phyloP scores from a whole-genome alignment of 768 basidiomycete species.

The Candolleomyces efflorescens region DNA sequence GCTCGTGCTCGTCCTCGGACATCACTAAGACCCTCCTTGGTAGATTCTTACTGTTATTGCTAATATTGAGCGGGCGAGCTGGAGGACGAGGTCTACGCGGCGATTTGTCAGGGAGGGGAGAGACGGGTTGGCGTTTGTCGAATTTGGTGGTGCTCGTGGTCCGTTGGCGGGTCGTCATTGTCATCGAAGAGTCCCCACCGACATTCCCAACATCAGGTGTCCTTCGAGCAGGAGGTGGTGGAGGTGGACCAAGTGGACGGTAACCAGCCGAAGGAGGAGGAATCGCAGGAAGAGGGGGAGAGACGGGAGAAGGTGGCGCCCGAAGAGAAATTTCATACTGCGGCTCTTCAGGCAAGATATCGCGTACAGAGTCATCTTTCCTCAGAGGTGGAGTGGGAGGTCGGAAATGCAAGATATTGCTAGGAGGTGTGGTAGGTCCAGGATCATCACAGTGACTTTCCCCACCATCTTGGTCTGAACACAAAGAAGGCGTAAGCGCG shows the following conservation, averaged over 20 bases:
- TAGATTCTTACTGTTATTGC: background rate
- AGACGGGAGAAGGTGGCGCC: constrained; percentile 24
- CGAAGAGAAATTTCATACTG: constrained; percentile 11
- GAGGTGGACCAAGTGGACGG: background rate
- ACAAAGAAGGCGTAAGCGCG: constrained; percentile 64
- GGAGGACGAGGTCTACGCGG: constrained; percentile 60
- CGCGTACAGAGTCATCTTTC: background rate
- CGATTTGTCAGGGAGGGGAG: constrained; percentile 54
- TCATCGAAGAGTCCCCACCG: background rate
- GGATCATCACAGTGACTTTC: constrained; percentile 47
- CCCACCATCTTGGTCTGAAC: constrained; percentile 62
- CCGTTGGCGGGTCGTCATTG: background rate
- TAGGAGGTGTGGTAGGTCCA: constrained; percentile 47
- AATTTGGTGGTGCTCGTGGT: constrained; percentile 28
- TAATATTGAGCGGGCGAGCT: constrained; percentile 26
- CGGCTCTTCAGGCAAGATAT: constrained; percentile 3
- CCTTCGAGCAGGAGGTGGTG: background rate
- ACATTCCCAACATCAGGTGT: background rate
- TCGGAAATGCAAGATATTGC: background rate
- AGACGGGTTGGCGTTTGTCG: constrained; percentile 56
- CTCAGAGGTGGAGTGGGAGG: background rate
- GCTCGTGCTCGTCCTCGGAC: background rate
- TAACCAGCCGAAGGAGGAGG: background rate
- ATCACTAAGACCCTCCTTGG: background rate
- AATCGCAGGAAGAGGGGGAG: background rate